Evolutionary conservation across 2,329 filamentous ascomycete species (phyloP), one percentile per base, ranked within the genome.

Genomic region (Trichoderma pleuroti): DNA sequence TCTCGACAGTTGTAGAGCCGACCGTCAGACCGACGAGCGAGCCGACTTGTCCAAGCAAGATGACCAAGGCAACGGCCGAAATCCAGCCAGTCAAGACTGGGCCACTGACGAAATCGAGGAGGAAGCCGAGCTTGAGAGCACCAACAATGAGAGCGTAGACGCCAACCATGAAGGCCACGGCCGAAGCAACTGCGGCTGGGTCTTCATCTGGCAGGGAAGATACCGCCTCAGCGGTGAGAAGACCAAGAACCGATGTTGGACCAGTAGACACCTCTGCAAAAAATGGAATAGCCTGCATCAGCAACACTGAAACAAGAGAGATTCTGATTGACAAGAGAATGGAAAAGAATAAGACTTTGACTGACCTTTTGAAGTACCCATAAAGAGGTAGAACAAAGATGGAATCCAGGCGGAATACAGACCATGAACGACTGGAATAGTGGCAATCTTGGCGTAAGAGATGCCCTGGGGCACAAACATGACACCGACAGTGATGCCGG

Each of bases 31-130:
- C 89, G 2, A 91, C 84, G 0, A 91, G 84, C 1, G 86, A 86
- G 4, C 84, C 86, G 70, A 91, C 84, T 76, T 91, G 89, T n/a
- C 87, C 88, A 63, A 90, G 85, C 26, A 87, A 86, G 75, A 91
- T 91, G 34, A 88, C 89, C 61, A 91, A 86, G 28, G 88, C 89
- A 1, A 89, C 88, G 2, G 89, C 88, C 0, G 88, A 89, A 74
- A 91, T 90, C 80, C 91, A 91, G 5, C 89, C 89, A 8, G 84
- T 88, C 0, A 91, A 82, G 1, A 91, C 87, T 0, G 89, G 89
- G 1, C 89, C 83, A 0, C 89, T 90, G 73, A 91, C 87, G 74
- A 90, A 91, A 72, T 91, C 88, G 24, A 91, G 83, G 6, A 91
- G 81, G 76, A 90, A 91, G 1, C 89, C 89, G 6, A 91, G 85